phyloP scores from a whole-genome alignment of 805 yeast genomes.

The Candida boleticola region DNA sequence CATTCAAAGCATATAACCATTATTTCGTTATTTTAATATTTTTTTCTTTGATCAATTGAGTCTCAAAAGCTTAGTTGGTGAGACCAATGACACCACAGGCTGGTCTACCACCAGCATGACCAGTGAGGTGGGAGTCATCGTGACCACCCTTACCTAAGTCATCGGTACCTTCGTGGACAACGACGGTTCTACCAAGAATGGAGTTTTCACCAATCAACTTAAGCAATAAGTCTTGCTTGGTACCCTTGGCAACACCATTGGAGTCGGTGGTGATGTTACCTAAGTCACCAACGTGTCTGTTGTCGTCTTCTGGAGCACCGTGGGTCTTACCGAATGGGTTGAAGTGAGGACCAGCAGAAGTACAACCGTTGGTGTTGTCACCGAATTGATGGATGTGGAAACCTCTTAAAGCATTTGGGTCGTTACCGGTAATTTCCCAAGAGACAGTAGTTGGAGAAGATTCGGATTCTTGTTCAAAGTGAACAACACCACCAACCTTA shows the following conservation, averaged over 20 bases:
- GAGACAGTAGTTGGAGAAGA: conserved; percentile 78
- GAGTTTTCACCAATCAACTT: conserved; percentile 85
- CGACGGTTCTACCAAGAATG: conserved; percentile 92
- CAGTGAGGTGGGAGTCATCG: conserved; percentile 89
- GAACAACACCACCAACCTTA: conserved; percentile 81
- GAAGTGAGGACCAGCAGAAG: conserved; percentile 97
- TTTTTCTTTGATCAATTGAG: background rate
- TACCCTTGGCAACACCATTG: conserved; percentile 87
- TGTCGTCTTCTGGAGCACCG: conserved; percentile 85
- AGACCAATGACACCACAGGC: conserved; percentile 98
- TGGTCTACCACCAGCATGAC: conserved; percentile 97
- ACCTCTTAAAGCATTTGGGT: conserved; percentile 85
- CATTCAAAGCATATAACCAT: too few species aligned
- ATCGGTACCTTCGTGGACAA: conserved; percentile 88
- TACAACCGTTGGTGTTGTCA: conserved; percentile 99
- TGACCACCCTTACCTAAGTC: conserved; percentile 94
- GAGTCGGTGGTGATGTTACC: conserved; percentile 92
- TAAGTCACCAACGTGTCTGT: conserved; percentile 91
- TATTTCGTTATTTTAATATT: too few species aligned
- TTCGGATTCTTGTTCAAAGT: conserved; percentile 81
- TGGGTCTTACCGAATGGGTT: conserved; percentile 85
- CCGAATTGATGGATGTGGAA: conserved; percentile 99
- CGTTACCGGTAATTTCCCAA: conserved; percentile 89
- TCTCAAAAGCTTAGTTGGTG: conserved; percentile 32
- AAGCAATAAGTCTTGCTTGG: conserved; percentile 72